Evolutionary conservation across 495 filamentous ascomycete genomes (phyloP).

Genomic region (Melanomma pulvis-pyrius): DNA sequence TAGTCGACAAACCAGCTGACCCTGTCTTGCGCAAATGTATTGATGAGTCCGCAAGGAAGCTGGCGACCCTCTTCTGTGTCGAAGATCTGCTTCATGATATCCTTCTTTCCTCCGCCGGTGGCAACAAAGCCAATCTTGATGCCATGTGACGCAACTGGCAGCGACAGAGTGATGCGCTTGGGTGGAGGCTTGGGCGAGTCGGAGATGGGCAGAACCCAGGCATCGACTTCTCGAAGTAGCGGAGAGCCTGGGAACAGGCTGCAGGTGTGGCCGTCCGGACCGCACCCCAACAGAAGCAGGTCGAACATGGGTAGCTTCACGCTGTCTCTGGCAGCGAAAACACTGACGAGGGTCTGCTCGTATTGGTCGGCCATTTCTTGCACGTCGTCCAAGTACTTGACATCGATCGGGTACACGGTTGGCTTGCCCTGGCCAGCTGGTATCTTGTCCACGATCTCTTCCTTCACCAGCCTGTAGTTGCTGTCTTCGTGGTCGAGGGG

Average conservation of each 20-base stretch:
- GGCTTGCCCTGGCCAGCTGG: slow-evolving; percentile 66
- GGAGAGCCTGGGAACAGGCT: slow-evolving; percentile 89
- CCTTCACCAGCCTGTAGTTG: slow-evolving; percentile 87
- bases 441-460: slow-evolving; percentile 85
- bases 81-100: slow-evolving; percentile 89
- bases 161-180: slow-evolving; percentile 84
- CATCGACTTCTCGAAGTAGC: slow-evolving; percentile 81
- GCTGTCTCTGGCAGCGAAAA: slow-evolving; percentile 48
- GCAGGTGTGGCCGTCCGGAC: slow-evolving; percentile 97
- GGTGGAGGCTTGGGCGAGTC: slow-evolving; percentile 94
- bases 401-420: slow-evolving; percentile 76
- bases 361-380: slow-evolving; percentile 94
- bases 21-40: slow-evolving; percentile 76
- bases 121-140: slow-evolving; percentile 86
- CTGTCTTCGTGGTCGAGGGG: slow-evolving; percentile 89
- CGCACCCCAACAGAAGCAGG: slow-evolving; percentile 86
- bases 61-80: slow-evolving; percentile 71
- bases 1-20: slow-evolving; percentile 94
- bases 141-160: slow-evolving; percentile 85
- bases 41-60: slow-evolving; percentile 85
- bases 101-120: slow-evolving; percentile 86
- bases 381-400: slow-evolving; percentile 70
- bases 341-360: slow-evolving; percentile 81
- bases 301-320: slow-evolving; percentile 82
- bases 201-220: slow-evolving; percentile 88